A percentile compares a stretch with the other conserved stretches of the same genome.
phyloP scores from a whole-genome alignment of 1,284 basidiomycete genomes.

The Hortiboletus rubellus region DNA sequence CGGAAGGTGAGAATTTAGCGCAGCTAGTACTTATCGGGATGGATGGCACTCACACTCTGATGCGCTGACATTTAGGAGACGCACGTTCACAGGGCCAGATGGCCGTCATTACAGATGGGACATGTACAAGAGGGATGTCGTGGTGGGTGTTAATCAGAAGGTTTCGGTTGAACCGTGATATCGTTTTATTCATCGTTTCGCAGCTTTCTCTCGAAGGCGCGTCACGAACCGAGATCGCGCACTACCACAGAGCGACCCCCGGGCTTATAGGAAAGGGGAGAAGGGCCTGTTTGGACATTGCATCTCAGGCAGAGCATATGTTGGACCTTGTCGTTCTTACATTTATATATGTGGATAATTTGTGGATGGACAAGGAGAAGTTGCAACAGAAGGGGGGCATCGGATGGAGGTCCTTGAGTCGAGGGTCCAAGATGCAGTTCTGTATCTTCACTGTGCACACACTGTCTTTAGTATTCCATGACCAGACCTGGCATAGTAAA shows the following conservation, averaged over 20 bases:
- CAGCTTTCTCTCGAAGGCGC: constrained; percentile 29
- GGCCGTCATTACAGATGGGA: constrained; percentile 30
- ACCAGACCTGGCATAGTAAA: too few relatives aligned
- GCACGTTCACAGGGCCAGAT: constrained; percentile 30
- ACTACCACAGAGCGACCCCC: constrained; percentile 27
- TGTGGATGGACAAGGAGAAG: constrained; percentile 30
- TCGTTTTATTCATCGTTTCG: not conserved
- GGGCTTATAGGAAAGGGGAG: constrained; percentile 24
- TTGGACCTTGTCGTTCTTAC: constrained; percentile 40
- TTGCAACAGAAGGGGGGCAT: constrained; percentile 9
- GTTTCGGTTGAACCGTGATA: not conserved
- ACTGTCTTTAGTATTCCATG: too few relatives aligned
- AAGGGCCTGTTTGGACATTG: constrained; percentile 37
- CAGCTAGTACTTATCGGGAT: not conserved
- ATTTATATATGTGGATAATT: constrained; percentile 41
- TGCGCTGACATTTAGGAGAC: constrained; percentile 16
- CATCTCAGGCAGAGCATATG: constrained; percentile 36
- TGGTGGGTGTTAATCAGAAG: constrained; percentile 11
- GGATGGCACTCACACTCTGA: not conserved
- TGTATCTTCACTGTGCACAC: too few relatives aligned
- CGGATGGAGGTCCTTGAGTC: constrained; percentile 20
- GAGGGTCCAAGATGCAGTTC: not conserved
- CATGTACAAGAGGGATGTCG: constrained; percentile 13
- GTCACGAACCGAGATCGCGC: constrained; percentile 22
- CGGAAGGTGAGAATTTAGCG: constrained; percentile 14